Evolutionary conservation across 257 asterid species (phyloP).

Genomic region (Ocimum tenuiflorum): DNA sequence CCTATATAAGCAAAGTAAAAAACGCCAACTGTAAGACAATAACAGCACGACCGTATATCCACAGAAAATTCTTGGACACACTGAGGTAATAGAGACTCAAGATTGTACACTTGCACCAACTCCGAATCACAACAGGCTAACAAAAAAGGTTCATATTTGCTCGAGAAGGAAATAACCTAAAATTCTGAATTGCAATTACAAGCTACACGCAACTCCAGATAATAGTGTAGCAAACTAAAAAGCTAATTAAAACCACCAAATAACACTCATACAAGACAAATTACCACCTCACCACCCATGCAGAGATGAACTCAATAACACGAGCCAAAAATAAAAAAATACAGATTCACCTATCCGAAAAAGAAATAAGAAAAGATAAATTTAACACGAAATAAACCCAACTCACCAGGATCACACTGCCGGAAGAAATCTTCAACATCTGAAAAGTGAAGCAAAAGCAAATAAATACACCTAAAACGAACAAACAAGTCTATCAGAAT

Average conservation of each 20-base stretch:
- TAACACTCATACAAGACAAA: neutral
- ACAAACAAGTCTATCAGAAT: neutral
- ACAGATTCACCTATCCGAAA: neutral
- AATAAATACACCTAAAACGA: neutral
- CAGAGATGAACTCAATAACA: conserved; percentile 8
- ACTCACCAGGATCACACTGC: conserved; percentile 63
- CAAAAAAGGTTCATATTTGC: neutral
- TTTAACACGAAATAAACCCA: neutral
- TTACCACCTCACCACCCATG: neutral
- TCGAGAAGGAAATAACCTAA: neutral
- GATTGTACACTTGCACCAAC: neutral
- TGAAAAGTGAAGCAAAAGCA: conserved; percentile 15
- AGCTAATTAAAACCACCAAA: conserved; percentile 5
- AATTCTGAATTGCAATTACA: neutral
- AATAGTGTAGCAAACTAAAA: neutral
- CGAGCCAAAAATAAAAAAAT: neutral
- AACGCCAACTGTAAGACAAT: neutral
- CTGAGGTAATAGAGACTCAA: neutral
- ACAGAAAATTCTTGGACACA: neutral
- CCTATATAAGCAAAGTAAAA: neutral
- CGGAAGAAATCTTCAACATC: conserved; percentile 43
- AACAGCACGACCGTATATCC: neutral
- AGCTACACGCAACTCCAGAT: neutral
- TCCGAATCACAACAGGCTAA: neutral
- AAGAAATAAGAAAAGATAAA: neutral